Evolutionary conservation across 1,284 basidiomycete species (phyloP).

Genomic region (Stereum hirsutum): DNA sequence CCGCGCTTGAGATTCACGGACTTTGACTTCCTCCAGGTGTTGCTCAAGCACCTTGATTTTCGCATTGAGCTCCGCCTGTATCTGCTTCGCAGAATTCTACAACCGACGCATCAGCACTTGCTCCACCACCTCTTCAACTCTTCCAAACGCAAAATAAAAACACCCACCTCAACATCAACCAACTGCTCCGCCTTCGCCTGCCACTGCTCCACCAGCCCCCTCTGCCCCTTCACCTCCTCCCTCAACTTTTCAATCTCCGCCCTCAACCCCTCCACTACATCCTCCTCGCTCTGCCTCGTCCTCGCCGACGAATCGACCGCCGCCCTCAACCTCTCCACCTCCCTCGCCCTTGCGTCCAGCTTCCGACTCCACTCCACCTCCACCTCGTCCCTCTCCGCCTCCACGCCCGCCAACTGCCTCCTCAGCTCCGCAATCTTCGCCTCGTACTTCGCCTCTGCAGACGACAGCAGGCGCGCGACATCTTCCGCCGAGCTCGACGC

Average conservation of each 20-base stretch:
- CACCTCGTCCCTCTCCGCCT: constrained; percentile 69
- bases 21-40: constrained; percentile 53
- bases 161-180: constrained; percentile 50
- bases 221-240: constrained; percentile 35
- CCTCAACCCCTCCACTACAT: constrained; percentile 42
- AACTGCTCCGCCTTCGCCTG: constrained; percentile 39
- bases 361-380: constrained; percentile 84
- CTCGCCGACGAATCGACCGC: constrained; percentile 48
- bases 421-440: constrained; percentile 63
- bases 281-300: constrained; percentile 51
- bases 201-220: constrained; percentile 37
- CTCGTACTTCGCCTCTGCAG: constrained; percentile 72
- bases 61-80: constrained; percentile 32
- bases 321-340: constrained; percentile 65
- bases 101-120: no score
- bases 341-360: constrained; percentile 64
- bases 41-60: constrained; percentile 42
- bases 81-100: constrained; percentile 36
- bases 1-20: constrained; percentile 57
- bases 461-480: constrained; percentile 67
- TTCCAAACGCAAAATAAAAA: no score
- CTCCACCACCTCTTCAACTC: no score
- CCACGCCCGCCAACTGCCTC: constrained; percentile 41
- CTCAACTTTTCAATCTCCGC: constrained; percentile 44
- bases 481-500: constrained; percentile 53